A percentile compares a stretch with the other conserved stretches of the same genome.
phyloP scores from a whole-genome alignment of 371 early-diverging fungal genomes.

The Mortierella sp. region DNA sequence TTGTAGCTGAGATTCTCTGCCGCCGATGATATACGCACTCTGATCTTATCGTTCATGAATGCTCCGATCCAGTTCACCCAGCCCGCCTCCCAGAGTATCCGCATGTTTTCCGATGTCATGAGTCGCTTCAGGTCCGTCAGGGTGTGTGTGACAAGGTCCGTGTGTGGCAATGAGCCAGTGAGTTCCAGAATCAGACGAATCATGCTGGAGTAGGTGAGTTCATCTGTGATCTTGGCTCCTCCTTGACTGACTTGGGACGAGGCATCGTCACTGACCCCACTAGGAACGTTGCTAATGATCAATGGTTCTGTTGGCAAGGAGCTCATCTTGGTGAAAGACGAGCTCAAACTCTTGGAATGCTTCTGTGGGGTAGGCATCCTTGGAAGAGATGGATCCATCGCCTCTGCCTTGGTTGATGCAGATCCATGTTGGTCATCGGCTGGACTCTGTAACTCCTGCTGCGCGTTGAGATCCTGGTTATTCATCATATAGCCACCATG shows the following conservation, averaged over 20 bases:
- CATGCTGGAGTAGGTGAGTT: slow-evolving; percentile 54
- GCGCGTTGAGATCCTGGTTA: background rate
- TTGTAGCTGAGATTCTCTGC: slow-evolving; percentile 48
- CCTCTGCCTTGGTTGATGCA: background rate
- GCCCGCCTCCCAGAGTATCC: slow-evolving; percentile 55
- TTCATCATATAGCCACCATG: background rate
- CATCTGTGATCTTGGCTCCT: slow-evolving; percentile 51
- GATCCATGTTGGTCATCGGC: background rate
- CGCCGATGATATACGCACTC: slow-evolving; percentile 46
- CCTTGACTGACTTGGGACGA: slow-evolving; percentile 17
- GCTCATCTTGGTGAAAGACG: slow-evolving; percentile 35
- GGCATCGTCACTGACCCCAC: background rate
- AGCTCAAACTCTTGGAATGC: slow-evolving; percentile 16
- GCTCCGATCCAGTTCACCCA: slow-evolving; percentile 55
- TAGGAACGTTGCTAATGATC: slow-evolving; percentile 12
- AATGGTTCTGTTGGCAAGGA: slow-evolving; percentile 24
- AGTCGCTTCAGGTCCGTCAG: slow-evolving; percentile 56
- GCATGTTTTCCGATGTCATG: slow-evolving; percentile 56
- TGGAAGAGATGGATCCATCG: background rate
- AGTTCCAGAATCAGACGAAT: slow-evolving; percentile 54
- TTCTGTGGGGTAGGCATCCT: slow-evolving; percentile 17
- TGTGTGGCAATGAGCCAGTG: slow-evolving; percentile 42
- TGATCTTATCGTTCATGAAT: slow-evolving; percentile 45
- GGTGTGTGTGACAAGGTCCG: slow-evolving; percentile 54
- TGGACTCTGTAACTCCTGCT: slow-evolving; percentile 3